phyloP scores from a whole-genome alignment of 73 alveolate species.

The Paraurostyla sp. region DNA sequence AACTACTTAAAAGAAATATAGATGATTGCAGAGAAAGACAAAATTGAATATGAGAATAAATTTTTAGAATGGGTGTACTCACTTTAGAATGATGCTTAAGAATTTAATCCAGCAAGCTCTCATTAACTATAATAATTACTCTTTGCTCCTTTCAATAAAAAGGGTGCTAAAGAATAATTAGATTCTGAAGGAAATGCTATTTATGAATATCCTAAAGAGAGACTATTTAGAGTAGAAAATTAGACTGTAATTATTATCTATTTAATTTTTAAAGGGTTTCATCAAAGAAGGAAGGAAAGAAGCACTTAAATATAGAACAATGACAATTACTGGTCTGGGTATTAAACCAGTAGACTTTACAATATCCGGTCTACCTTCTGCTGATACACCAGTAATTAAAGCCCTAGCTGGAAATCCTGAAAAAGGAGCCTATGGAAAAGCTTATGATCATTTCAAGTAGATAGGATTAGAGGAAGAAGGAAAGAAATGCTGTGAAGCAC shows the following conservation, averaged over 20 bases:
- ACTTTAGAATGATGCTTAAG: conserved; percentile 75
- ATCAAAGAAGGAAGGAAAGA: conserved; percentile 70
- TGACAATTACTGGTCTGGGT: conserved; percentile 89
- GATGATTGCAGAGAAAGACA: conserved; percentile 82
- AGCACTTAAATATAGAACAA: conserved; percentile 74
- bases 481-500: conserved; percentile 79
- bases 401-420: conserved; percentile 87
- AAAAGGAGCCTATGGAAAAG: conserved; percentile 81
- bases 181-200: neutral
- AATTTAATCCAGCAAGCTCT: conserved; percentile 84
- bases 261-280: neutral
- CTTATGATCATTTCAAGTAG: conserved; percentile 73
- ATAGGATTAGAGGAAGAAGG: conserved; percentile 86
- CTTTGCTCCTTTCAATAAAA: conserved; percentile 91
- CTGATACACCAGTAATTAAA: conserved; percentile 80
- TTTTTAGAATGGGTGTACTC: conserved; percentile 84
- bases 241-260: neutral
- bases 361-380: conserved; percentile 86
- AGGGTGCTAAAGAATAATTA: neutral
- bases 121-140: conserved; percentile 82
- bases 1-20: conserved; percentile 79
- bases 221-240: conserved; percentile 67
- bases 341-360: conserved; percentile 73
- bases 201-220: conserved; percentile 64
- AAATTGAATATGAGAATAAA: conserved; percentile 65